phyloP scores from a whole-genome alignment of 805 yeast species.

The Candida methanosorbosa region DNA sequence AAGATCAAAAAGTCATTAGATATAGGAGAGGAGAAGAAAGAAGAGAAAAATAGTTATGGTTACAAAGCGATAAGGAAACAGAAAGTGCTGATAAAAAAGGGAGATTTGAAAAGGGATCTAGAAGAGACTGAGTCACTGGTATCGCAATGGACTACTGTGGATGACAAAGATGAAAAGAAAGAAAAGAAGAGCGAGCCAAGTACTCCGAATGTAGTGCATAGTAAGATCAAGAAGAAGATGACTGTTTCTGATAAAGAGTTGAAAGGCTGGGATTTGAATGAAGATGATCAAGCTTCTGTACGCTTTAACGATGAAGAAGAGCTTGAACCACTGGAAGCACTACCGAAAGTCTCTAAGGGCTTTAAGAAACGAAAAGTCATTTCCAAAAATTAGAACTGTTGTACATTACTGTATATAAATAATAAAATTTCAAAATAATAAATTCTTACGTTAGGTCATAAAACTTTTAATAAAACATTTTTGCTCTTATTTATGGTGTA shows the following conservation, averaged over 20 bases:
- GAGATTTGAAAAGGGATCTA: background rate
- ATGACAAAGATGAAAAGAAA: background rate
- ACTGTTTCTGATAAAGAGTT: conserved; percentile 15
- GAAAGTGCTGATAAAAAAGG: background rate
- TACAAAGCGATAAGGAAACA: conserved; percentile 1
- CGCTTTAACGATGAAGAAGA: conserved; percentile 3
- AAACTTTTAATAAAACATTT: too few species aligned
- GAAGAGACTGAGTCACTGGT: background rate
- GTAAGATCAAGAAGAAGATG: conserved; percentile 4
- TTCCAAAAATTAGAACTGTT: background rate
- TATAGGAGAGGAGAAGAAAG: background rate
- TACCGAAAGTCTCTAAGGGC: conserved; percentile 1
- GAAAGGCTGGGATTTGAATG: conserved; percentile 18
- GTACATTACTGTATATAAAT: too few species aligned
- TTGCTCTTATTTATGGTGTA: too few species aligned
- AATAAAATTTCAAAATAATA: too few species aligned
- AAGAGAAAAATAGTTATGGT: conserved; percentile 3
- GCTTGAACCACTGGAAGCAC: too few species aligned
- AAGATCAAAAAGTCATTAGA: conserved; percentile 3
- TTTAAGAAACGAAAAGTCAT: conserved; percentile 11
- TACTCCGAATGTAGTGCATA: conserved; percentile 1
- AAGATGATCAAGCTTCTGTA: conserved; percentile 6
- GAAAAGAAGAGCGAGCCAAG: conserved; percentile 1
- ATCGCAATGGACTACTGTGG: background rate
- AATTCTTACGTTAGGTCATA: too few species aligned